Evolutionary conservation across 139 green algal species (phyloP), one percentile per base, ranked within the genome.

Genomic region (Bryopsis sp.): DNA sequence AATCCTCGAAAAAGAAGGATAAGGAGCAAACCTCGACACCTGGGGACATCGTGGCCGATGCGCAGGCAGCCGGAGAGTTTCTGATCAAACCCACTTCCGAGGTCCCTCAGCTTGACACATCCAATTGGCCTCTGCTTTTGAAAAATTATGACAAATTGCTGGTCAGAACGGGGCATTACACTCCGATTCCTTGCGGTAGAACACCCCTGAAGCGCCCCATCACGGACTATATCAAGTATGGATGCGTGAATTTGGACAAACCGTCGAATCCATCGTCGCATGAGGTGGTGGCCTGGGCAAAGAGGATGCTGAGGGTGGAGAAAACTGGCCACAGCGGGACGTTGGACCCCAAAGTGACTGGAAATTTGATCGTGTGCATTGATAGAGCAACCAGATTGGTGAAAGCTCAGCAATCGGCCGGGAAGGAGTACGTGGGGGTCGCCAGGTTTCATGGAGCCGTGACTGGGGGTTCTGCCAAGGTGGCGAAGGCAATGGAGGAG

Each of bases 341-440:
- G 2, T 82, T 98, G 2, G 93, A 98, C 66, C 93, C 93, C 59
- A 98, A 98, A 77, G 80, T 88, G 24, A 90, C 94, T 28, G 94
- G 94, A 68, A 95, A 89, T 71, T 85, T 99, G 5, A 96, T 99
- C 61, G 92, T 99, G 24, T 99, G 94, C 58, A 85, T 98, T 33
- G 92, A 99, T 68, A 82, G 94, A n/a, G 94, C 93, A 4, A 99
- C 94, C 22, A 81, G 92, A 43, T 85, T 99, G n/a, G 94, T 97
- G 15, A 99, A 99, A 85, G 85, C 88, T 11, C 94, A 99, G 83
- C 94, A 99, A 84, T 86, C 87, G 28, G 94, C 94, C 0, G 94
- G 94, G 26, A 99, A 99, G 82, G 92, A 99, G 84, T 99, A 99
- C 71, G 88, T 99, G 28, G 94, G 89, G 78, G 85, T 99, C 38